Base-by-base conservation (phyloP, 495 filamentous ascomycete genomes). In the Xylaria acuta region DNA sequence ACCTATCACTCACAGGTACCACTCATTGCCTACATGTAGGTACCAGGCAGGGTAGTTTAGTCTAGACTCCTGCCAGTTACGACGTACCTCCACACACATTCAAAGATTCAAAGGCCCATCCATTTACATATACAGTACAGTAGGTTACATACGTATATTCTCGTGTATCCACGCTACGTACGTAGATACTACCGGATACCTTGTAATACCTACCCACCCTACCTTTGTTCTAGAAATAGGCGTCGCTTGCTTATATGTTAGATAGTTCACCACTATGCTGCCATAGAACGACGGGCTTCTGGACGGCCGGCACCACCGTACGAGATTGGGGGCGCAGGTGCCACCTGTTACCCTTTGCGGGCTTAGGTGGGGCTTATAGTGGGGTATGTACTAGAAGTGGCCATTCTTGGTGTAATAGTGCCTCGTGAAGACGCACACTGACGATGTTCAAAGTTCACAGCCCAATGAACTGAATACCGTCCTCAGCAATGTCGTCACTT, bases 191-290 rank as follows among this genome's bases (percentile, higher is more conserved):
- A 20, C 49, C 0, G 18, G 22, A 14, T 63, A 27, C 54, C 4
- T 58, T 20, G 5, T 30, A 2, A 16, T 58, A 51, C n/a, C 27
- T 22, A 1, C 3, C 54, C 5, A 20, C 0, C 12, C 27, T 58
- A 5, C 18, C 27, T 65, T 45, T 65, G 62, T 49, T 65, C 62
- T 65, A n/a, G 41, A 65, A 65, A 65, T 65, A 65, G 41, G 25
- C 5, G 27, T 43, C n/a, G 38, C 5, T n/a, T n/a, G 30, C 8
- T 40, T 34, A 34, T 62, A 60, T 62, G 12, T 14, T 45, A n/a
- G n/a, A 5, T 45, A 18, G 41, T 5, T 25, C 18, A 51, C 49
- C 11, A 51, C 8, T 20, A 2, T 6, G n/a, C n/a, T 22, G n/a
- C 4, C 49, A 25, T 51, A 25, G 7, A 8, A 25, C n/a, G 25